Evolutionary conservation across 805 yeast species (phyloP).

Genomic region (Wickerhamomyces queroliae): DNA sequence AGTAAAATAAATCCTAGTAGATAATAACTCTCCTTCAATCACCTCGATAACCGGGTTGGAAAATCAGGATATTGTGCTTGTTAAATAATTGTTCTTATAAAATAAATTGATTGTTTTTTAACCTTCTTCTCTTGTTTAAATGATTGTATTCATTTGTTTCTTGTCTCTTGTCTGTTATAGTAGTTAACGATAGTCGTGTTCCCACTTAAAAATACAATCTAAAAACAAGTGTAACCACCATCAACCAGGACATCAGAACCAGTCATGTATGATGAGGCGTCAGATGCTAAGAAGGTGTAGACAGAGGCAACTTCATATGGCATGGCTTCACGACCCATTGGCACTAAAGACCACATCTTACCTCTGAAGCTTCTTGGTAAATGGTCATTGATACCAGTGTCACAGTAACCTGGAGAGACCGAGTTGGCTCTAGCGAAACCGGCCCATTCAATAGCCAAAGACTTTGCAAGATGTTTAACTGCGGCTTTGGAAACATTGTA

Average conservation of each 20-base stretch:
- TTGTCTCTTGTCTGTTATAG: no score
- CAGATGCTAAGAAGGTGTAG: conserved; percentile 66
- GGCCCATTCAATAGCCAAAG: conserved; percentile 62
- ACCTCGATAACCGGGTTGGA: no score
- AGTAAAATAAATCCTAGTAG: no score
- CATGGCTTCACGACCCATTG: conserved; percentile 64
- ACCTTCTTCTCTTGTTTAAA: no score
- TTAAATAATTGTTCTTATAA: no score
- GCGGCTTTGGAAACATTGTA: conserved; percentile 43
- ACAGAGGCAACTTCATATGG: conserved; percentile 72
- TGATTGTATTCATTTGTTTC: no score
- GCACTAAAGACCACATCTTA: conserved; percentile 43
- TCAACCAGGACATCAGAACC: conserved; percentile 70
- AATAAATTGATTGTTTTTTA: no score
- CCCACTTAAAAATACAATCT: no score
- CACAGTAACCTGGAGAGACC: conserved; percentile 76
- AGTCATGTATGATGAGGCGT: conserved; percentile 68
- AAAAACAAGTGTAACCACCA: conserved; percentile 41
- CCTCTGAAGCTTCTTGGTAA: conserved; percentile 33
- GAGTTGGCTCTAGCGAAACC: conserved; percentile 72
- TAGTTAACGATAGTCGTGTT: no score
- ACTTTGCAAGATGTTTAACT: conserved; percentile 12
- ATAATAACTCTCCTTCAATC: no score
- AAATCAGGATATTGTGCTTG: no score
- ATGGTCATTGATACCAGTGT: conserved; percentile 52